A percentile compares a stretch with the other conserved stretches of the same genome.
These are phyloP conservation scores for Globisporangium emineosum DNA, from an alignment of 352 stramenopile species.

Conservation along the genomic window DNA sequence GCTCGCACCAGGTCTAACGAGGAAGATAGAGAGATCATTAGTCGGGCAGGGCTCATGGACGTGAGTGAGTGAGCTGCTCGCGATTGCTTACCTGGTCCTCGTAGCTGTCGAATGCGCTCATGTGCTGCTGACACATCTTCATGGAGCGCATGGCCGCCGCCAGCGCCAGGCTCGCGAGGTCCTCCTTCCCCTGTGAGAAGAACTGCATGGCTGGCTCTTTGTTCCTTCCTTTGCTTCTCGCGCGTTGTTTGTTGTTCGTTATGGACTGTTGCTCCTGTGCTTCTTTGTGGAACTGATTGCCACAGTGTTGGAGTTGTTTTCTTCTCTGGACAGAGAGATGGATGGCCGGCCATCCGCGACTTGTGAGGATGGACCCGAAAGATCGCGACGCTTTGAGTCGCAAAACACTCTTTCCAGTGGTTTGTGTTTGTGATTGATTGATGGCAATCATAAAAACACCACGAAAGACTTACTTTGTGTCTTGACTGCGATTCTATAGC, in stretches of 20 bases:
- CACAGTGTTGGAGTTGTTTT: neutral
- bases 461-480: neutral
- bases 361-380: constrained; percentile 1
- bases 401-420: constrained; percentile 3
- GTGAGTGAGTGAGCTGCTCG: neutral
- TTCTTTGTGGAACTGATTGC: neutral
- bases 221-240: neutral
- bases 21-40: neutral
- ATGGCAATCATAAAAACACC: neutral
- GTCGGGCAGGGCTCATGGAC: neutral
- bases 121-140: constrained; percentile 22
- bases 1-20: constrained; percentile 8
- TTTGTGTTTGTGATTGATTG: no score
- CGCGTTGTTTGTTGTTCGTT: neutral
- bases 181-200: constrained; percentile 32
- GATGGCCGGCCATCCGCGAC: neutral
- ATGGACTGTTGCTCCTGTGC: neutral
- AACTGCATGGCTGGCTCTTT: constrained; percentile 32
- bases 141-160: constrained; percentile 35
- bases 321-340: neutral
- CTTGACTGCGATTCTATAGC: no score
- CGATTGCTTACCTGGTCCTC: constrained; percentile 29
- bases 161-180: constrained; percentile 24
- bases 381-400: constrained; percentile 9
- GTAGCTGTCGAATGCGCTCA: constrained; percentile 18